Evolutionary conservation across 2,329 filamentous ascomycete genomes (phyloP), one percentile per base, ranked within the genome.

Genomic region (Neodidymelliopsis sp.): DNA sequence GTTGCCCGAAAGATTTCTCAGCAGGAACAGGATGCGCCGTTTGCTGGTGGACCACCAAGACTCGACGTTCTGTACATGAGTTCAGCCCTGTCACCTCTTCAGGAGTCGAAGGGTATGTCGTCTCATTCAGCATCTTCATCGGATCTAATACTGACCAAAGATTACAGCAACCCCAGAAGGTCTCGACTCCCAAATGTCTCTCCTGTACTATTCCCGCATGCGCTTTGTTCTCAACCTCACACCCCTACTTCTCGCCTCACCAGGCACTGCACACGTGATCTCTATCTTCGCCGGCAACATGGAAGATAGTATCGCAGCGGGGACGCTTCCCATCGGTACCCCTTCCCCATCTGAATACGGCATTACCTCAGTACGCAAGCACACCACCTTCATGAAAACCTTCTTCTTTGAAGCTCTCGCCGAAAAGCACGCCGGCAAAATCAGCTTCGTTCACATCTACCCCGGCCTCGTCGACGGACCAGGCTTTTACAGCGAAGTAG

Each of bases 91-190:
- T 58, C 62, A 10, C 56, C 60, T 4, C 3, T 60, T 38, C 65
- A 54, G 28, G 80, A 84, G 57, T 69, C 71, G 20, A 73, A 72
- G 20, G 74, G 86, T 49, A 85, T 61, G 61, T 83, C 4, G 62
- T 84, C 0, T 80, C 82, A 44, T 19, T 18, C 13, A 5, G 19
- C 4, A 12, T 12, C 3, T 15, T 19, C 7, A 24, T 16, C n/a
- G n/a, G 23, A 30, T 35, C 24, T 4, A 9, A 8, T 75, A 73
- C 66, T 79, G 54, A 74, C 74, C 4, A 47, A 74, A 2, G 60
- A 63, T 31, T 70, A 67, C 23, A 66, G 74, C 8, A 52, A 67
- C 20, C 53, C 63, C 43, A 6, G 74, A 76, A 62, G 71, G 70
- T 6, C 53, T 75, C 2, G 67, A 74, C 35, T 53, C 59, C 7